phyloP scores from a whole-genome alignment of 1,139 yeast species.

The Kodamaea sp. region DNA sequence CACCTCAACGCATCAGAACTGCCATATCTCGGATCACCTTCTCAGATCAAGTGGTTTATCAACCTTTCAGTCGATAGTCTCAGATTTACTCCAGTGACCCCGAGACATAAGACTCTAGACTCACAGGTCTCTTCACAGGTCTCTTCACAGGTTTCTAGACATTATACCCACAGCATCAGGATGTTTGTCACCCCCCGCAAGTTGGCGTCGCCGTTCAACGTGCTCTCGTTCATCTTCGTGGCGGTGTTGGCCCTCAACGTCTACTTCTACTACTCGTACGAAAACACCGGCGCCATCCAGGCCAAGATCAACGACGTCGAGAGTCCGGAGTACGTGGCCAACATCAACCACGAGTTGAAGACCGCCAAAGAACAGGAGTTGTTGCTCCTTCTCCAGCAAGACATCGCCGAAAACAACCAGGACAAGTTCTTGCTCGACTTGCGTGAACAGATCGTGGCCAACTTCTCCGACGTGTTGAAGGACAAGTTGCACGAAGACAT shows the following conservation, averaged over 20 bases:
- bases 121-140: too few relatives aligned
- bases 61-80: too few relatives aligned
- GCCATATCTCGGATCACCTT: too few relatives aligned
- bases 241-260: conserved; percentile 13
- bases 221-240: conserved; percentile 11
- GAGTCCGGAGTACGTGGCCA: conserved; percentile 10
- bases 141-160: too few relatives aligned
- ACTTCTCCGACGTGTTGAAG: conserved; percentile 18
- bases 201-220: conserved; percentile 14
- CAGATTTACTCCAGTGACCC: too few relatives aligned
- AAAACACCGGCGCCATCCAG: conserved; percentile 4
- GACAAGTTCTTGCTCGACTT: conserved; percentile 17
- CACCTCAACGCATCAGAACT: too few relatives aligned
- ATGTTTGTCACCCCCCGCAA: conserved; percentile 11
- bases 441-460: conserved; percentile 10
- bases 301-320: conserved; percentile 11
- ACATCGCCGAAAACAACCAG: conserved; percentile 14
- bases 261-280: conserved; percentile 9
- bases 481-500: conserved; percentile 19
- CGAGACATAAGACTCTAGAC: too few relatives aligned
- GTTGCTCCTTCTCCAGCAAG: conserved; percentile 16
- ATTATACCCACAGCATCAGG: neutral
- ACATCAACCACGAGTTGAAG: conserved; percentile 15
- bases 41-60: too few relatives aligned
- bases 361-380: conserved; percentile 20